phyloP scores from a whole-genome alignment of 768 basidiomycete species.

The Auriculariales sp. region DNA sequence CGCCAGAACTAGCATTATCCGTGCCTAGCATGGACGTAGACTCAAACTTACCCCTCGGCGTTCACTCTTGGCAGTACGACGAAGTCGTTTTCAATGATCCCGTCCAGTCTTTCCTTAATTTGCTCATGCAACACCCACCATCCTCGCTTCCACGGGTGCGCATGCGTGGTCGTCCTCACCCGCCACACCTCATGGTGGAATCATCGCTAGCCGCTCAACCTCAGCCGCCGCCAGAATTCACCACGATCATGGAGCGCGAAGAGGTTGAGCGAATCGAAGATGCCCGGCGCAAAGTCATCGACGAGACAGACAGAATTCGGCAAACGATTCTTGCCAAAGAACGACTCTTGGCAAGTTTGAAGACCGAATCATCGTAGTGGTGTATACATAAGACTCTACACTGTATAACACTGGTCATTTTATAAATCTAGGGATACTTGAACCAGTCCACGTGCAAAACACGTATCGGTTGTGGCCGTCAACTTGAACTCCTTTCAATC shows the following conservation, averaged over 20 bases:
- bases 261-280: constrained; percentile 70
- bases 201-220: constrained; percentile 43
- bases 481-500: constrained; percentile 32
- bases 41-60: constrained; percentile 42
- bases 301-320: constrained; percentile 66
- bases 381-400: constrained; percentile 2
- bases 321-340: constrained; percentile 61
- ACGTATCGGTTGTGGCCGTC: constrained; percentile 62
- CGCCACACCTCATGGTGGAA: constrained; percentile 54
- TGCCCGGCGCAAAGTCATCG: constrained; percentile 52
- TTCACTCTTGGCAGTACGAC: constrained; percentile 98
- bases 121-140: constrained; percentile 70
- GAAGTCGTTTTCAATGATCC: constrained; percentile 96
- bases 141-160: constrained; percentile 71
- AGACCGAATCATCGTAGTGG: constrained; percentile 22
- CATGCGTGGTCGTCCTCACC: constrained; percentile 42
- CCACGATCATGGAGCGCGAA: constrained; percentile 68
- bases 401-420: neutral
- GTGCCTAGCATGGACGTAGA: constrained; percentile 52
- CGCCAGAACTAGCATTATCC: constrained; percentile 37
- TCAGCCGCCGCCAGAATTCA: constrained; percentile 72
- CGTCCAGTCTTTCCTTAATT: constrained; percentile 68
- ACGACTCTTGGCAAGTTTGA: constrained; percentile 59
- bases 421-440: neutral
- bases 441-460: neutral